A percentile compares a stretch with the other conserved stretches of the same genome.
phyloP scores from a whole-genome alignment of 345 rosid genomes.

The Trapa incisa region DNA sequence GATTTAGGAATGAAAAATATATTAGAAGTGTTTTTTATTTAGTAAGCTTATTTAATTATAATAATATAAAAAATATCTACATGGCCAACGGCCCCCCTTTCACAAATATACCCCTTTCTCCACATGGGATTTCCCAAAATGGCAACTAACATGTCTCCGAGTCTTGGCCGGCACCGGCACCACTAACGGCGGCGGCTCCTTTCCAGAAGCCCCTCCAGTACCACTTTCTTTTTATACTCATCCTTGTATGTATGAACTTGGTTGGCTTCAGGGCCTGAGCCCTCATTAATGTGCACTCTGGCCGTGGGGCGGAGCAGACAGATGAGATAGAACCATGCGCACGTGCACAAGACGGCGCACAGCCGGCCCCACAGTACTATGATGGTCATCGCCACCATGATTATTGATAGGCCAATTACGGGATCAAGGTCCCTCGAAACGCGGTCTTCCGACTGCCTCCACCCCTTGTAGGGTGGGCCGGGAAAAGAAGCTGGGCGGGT shows the following conservation, averaged over 20 bases:
- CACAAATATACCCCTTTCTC: background rate
- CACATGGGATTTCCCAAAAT: constrained; percentile 8
- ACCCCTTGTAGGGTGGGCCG: background rate
- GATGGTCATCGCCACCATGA: constrained; percentile 38
- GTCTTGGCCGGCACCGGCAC: background rate
- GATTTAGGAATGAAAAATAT: too few relatives aligned
- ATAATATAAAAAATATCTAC: background rate
- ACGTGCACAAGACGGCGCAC: constrained; percentile 54
- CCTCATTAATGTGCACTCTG: background rate
- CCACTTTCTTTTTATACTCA: constrained; percentile 49
- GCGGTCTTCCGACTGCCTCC: background rate
- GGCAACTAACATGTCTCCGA: constrained; percentile 1
- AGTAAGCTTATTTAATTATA: too few relatives aligned
- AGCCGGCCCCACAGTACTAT: constrained; percentile 49
- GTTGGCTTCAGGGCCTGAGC: background rate
- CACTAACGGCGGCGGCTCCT: constrained; percentile 28
- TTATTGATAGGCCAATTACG: constrained; percentile 38
- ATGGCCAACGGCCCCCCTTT: background rate
- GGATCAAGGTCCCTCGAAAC: constrained; percentile 20
- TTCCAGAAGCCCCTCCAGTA: constrained; percentile 60
- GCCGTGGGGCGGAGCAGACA: constrained; percentile 22
- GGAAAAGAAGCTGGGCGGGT: constrained; percentile 6
- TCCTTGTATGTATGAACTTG: constrained; percentile 6
- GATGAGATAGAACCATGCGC: constrained; percentile 43
- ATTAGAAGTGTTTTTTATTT: too few relatives aligned